Percentiles rank a stretch among this genome's conserved stretches.
phyloP scores from a whole-genome alignment of 2,329 filamentous ascomycete species.

The Curvularia verruculosa region DNA sequence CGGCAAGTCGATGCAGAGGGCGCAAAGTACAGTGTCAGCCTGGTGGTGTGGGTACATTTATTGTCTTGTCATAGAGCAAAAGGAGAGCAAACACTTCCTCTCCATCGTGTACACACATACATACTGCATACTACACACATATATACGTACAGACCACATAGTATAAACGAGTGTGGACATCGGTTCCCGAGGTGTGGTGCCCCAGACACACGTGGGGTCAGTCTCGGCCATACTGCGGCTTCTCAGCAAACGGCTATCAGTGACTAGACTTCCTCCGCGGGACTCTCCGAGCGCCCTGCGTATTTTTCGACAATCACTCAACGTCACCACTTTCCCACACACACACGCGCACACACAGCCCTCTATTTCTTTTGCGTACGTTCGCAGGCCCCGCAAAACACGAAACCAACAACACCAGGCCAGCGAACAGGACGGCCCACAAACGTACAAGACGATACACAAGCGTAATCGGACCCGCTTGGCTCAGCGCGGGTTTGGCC shows the following conservation, averaged over 20 bases:
- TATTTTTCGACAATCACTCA: constrained; percentile 14
- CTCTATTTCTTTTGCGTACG: constrained; percentile 4
- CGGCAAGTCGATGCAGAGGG: neutral
- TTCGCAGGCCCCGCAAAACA: neutral
- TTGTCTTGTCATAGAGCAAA: neutral
- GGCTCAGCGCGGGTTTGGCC: constrained; percentile 20
- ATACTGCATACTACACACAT: no score
- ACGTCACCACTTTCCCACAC: constrained; percentile 29
- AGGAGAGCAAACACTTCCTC: neutral
- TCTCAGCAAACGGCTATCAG: constrained; percentile 19
- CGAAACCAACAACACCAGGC: neutral
- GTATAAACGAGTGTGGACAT: neutral
- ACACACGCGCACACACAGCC: no score
- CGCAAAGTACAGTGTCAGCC: neutral
- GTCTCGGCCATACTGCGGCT: constrained; percentile 13
- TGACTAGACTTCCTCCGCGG: constrained; percentile 26
- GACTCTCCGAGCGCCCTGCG: constrained; percentile 17
- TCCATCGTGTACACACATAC: neutral
- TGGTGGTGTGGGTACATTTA: neutral
- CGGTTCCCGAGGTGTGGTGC: neutral
- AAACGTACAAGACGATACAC: constrained; percentile 12
- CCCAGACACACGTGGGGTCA: constrained; percentile 12
- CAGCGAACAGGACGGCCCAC: constrained; percentile 5
- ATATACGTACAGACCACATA: no score
- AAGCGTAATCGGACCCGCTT: constrained; percentile 20